These are phyloP conservation scores for Trifolium dubium DNA, from an alignment of 306 rosid genomes.

Conservation along the genomic window DNA sequence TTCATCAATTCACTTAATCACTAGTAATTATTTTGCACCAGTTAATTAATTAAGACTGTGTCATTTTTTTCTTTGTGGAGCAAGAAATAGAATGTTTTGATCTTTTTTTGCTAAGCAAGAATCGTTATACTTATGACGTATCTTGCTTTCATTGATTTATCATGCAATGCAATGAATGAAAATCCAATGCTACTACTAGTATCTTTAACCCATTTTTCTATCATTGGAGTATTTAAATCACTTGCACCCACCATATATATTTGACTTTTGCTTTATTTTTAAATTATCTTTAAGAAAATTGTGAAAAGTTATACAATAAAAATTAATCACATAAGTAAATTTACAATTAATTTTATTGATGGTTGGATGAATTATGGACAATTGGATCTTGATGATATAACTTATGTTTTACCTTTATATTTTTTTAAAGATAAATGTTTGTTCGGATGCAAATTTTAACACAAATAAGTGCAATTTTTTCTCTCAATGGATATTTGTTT, in stretches of 20 bases:
- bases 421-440: too few relatives aligned
- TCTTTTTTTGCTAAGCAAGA: not conserved
- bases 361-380: too few relatives aligned
- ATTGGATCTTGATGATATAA: too few relatives aligned
- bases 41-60: not conserved
- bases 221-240: not conserved
- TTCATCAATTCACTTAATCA: not conserved
- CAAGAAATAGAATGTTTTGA: not conserved
- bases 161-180: slow-evolving; percentile 4
- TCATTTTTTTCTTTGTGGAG: not conserved
- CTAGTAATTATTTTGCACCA: not conserved
- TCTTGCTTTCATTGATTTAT: not conserved
- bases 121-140: not conserved
- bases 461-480: too few relatives aligned
- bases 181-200: not conserved
- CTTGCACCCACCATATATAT: not conserved
- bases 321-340: too few relatives aligned
- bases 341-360: too few relatives aligned
- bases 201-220: not conserved
- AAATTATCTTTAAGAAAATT: too few relatives aligned
- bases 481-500: too few relatives aligned
- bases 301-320: too few relatives aligned
- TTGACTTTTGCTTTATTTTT: too few relatives aligned
- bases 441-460: too few relatives aligned
- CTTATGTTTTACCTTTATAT: too few relatives aligned